Evolutionary conservation across 805 yeast species (phyloP).

Genomic region (Candida loeiensis): DNA sequence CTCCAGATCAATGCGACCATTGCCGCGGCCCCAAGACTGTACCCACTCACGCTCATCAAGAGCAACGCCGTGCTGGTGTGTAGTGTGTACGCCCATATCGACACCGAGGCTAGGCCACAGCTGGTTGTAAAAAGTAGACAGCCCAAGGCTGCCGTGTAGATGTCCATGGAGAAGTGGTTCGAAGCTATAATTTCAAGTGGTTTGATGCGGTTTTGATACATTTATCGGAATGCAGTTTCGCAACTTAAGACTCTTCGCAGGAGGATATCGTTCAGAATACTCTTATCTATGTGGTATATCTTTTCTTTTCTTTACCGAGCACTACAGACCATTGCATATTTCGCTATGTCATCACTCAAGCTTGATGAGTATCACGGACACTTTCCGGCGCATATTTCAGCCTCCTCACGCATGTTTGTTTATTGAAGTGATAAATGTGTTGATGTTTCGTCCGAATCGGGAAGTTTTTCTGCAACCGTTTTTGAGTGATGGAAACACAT

Average conservation of each 20-base stretch:
- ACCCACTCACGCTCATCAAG: slow-evolving; percentile 7
- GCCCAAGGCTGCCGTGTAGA: neutral
- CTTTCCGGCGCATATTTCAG: neutral
- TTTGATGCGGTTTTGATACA: no score
- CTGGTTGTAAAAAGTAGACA: slow-evolving; percentile 5
- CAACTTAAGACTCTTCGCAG: no score
- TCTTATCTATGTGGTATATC: no score
- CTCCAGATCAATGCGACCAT: neutral
- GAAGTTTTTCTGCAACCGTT: slow-evolving; percentile 1
- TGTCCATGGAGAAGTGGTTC: neutral
- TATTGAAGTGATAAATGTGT: neutral
- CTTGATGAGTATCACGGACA: neutral
- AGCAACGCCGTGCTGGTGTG: neutral
- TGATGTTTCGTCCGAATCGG: slow-evolving; percentile 1
- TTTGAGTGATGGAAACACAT: slow-evolving; percentile 1
- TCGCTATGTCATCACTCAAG: neutral
- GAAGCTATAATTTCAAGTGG: neutral
- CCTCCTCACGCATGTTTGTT: slow-evolving; percentile 1
- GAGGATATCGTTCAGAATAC: no score
- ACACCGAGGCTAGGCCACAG: slow-evolving; percentile 2
- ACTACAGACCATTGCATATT: no score
- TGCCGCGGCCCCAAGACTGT: slow-evolving; percentile 2
- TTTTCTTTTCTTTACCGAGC: no score
- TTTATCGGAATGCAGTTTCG: no score
- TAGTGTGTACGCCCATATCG: slow-evolving; percentile 1